phyloP scores from a whole-genome alignment of 768 basidiomycete species.

The Suillus clintonianus region DNA sequence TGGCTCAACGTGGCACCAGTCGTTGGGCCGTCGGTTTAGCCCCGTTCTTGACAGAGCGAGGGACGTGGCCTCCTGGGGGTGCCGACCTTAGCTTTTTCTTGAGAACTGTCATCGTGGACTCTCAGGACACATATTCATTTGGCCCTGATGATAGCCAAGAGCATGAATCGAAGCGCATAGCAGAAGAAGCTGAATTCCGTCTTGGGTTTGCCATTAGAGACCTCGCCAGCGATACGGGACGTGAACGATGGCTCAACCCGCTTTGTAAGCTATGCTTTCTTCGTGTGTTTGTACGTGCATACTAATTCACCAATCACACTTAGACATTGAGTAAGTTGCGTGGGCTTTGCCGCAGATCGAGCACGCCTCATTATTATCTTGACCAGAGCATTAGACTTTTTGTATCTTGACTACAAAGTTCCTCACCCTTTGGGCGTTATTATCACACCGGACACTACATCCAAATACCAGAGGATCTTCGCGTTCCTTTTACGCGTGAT shows the following conservation, averaged over 20 bases:
- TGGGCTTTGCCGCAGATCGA: slow-evolving; percentile 3
- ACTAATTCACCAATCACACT: background rate
- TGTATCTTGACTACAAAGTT: slow-evolving; percentile 90
- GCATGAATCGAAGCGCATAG: slow-evolving; percentile 36
- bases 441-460: slow-evolving; percentile 70
- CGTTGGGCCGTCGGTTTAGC: slow-evolving; percentile 75
- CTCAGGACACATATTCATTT: slow-evolving; percentile 45
- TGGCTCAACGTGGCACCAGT: slow-evolving; percentile 18
- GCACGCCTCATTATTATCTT: slow-evolving; percentile 5
- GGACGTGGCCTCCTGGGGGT: slow-evolving; percentile 86
- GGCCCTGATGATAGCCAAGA: slow-evolving; percentile 22
- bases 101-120: slow-evolving; percentile 83
- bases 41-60: slow-evolving; percentile 66
- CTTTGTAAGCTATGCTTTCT: slow-evolving; percentile 55
- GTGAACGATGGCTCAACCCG: slow-evolving; percentile 81
- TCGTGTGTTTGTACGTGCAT: background rate
- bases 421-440: slow-evolving; percentile 74
- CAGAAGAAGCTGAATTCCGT: slow-evolving; percentile 70
- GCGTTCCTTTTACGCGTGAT: slow-evolving; percentile 76
- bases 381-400: slow-evolving; percentile 79
- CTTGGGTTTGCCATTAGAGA: slow-evolving; percentile 86
- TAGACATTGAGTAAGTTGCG: slow-evolving; percentile 51
- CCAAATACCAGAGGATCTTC: slow-evolving; percentile 85
- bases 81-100: slow-evolving; percentile 83
- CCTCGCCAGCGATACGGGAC: slow-evolving; percentile 60